phyloP scores from a whole-genome alignment of 2,329 filamentous ascomycete species.

The Penicillium freii region DNA sequence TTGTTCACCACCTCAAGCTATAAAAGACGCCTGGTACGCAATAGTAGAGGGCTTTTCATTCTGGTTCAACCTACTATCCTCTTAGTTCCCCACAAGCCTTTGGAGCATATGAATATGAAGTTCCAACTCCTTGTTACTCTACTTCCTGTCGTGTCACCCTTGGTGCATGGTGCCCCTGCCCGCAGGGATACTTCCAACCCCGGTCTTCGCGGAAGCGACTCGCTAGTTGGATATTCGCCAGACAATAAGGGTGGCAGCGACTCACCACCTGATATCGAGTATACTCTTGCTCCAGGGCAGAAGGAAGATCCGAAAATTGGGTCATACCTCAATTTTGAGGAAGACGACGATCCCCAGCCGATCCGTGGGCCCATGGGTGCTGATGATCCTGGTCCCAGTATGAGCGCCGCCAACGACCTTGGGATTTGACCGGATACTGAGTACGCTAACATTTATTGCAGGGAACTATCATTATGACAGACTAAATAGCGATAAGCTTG shows the following conservation, averaged over 20 bases:
- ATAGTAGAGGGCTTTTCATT: not conserved
- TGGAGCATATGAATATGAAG: constrained; percentile 12
- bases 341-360: constrained; percentile 54
- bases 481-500: constrained; percentile 55
- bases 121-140: constrained; percentile 4
- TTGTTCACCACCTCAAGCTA: not conserved
- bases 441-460: constrained; percentile 11
- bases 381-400: constrained; percentile 54
- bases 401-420: constrained; percentile 1
- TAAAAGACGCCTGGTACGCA: not conserved
- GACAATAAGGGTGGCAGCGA: constrained; percentile 36
- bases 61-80: not conserved
- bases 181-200: constrained; percentile 21
- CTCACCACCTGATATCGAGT: constrained; percentile 39
- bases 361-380: constrained; percentile 52
- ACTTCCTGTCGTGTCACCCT: constrained; percentile 10
- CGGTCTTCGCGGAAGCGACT: constrained; percentile 29
- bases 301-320: constrained; percentile 52
- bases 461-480: constrained; percentile 52
- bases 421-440: not conserved
- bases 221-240: constrained; percentile 42
- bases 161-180: constrained; percentile 25
- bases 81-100: too few relatives aligned
- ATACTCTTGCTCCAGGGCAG: constrained; percentile 52
- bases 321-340: constrained; percentile 54